phyloP scores from a whole-genome alignment of 495 filamentous ascomycete genomes.

The Penicillium psychrofluorescens region DNA sequence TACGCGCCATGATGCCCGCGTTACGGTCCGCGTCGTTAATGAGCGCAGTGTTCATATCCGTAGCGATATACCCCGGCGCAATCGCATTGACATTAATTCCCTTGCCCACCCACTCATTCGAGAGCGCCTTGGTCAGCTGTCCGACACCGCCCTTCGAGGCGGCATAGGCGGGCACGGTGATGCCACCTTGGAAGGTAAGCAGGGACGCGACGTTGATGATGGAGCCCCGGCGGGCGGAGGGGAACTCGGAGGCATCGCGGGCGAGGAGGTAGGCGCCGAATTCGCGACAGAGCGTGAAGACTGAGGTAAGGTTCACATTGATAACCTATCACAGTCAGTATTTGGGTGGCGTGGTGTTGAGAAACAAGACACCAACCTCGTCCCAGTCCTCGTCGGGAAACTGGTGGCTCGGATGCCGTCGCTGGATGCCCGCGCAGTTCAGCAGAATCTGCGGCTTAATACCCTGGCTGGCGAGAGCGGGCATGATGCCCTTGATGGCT shows the following conservation, averaged over 20 bases:
- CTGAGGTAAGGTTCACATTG: slow-evolving; percentile 75
- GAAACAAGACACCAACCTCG: slow-evolving; percentile 35
- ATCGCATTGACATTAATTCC: slow-evolving; percentile 79
- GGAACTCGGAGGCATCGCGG: slow-evolving; percentile 42
- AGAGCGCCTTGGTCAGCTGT: slow-evolving; percentile 80
- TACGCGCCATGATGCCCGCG: slow-evolving; percentile 69
- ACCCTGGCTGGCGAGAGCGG: slow-evolving; percentile 51
- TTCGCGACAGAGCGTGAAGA: slow-evolving; percentile 79
- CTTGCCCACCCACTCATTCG: slow-evolving; percentile 76
- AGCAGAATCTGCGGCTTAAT: slow-evolving; percentile 64
- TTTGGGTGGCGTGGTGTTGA: too few relatives aligned
- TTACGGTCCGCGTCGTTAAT: slow-evolving; percentile 63
- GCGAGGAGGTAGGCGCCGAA: slow-evolving; percentile 77
- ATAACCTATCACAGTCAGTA: slow-evolving; percentile 45
- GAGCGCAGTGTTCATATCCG: slow-evolving; percentile 86
- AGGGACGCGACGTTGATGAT: slow-evolving; percentile 86
- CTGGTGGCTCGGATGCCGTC: slow-evolving; percentile 63
- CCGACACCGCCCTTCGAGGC: slow-evolving; percentile 82
- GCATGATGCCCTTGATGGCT: slow-evolving; percentile 54
- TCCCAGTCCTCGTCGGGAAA: slow-evolving; percentile 84
- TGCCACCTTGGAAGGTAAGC: slow-evolving; percentile 83
- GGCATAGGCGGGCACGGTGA: slow-evolving; percentile 87
- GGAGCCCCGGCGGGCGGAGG: slow-evolving; percentile 54
- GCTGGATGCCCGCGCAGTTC: slow-evolving; percentile 83
- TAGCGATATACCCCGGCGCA: slow-evolving; percentile 77